Evolutionary conservation across 2,329 filamentous ascomycete species (phyloP), one percentile per base, ranked within the genome.

Genomic region (Colletotrichum cordylinicola): DNA sequence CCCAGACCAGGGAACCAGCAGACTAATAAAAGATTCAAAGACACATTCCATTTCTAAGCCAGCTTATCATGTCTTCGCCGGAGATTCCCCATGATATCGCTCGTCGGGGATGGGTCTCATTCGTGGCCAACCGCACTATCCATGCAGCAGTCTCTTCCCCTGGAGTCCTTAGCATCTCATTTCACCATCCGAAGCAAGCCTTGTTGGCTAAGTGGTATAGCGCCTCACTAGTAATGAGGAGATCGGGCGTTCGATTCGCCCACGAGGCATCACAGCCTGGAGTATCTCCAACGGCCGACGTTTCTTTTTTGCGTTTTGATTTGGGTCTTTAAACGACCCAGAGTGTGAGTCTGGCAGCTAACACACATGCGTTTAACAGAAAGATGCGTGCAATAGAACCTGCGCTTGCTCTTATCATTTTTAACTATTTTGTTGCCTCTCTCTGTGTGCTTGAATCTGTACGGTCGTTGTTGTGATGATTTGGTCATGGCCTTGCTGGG

Each of bases 171-270:
- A 43, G 6, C 8, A 56, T 15, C 10, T 16, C 2, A 8, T 62
- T n/a, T 24, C 1, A n/a, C 3, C 1, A 0, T 0, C 1, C 2
- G 2, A n/a, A 6, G 4, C 67, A 62, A 70, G 68, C 43, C 68
- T 73, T 75, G 73, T 75, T 75, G 73, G 73, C 73, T 75, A 65
- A 75, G 73, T 75, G 73, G 73, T 75, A 75, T 68, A 75, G 73
- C 73, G 73, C 65, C 73, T 75, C 73, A 75, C 73, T 75, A 75
- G 73, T 75, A 75, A 75, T 73, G 73, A 75, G 73, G 65, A 75
- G 70, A 75, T 75, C 73, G 73, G 73, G 62, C 55, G 73, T 75
- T 75, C 73, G 73, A 75, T 75, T 75, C 73, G 55, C 62, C 73
- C 73, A 75, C 73, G 73, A 73, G 73, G 73, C 70, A 72, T 8